Evolutionary conservation across 805 yeast species (phyloP).

Genomic region (Hanseniaspora jakobsenii): DNA sequence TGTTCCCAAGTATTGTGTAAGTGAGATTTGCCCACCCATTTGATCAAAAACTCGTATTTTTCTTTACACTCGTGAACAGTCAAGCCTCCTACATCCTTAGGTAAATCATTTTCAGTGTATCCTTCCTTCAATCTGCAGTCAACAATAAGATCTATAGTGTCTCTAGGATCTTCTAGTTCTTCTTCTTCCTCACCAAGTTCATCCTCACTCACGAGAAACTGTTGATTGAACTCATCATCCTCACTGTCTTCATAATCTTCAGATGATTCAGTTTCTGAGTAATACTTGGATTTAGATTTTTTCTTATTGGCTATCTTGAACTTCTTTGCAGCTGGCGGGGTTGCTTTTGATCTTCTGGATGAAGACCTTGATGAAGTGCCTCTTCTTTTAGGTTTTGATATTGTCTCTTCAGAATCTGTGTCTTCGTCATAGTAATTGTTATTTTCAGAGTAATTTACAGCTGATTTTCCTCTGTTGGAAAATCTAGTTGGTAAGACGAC

Average conservation of each 20-base stretch:
- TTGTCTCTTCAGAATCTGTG: conserved; percentile 31
- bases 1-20: conserved; percentile 91
- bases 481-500: conserved; percentile 50
- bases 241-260: conserved; percentile 22
- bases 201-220: conserved; percentile 17
- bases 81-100: conserved; percentile 22
- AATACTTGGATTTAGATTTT: conserved; percentile 1
- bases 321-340: conserved; percentile 7
- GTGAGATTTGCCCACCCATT: conserved; percentile 83
- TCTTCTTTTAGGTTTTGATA: conserved; percentile 21
- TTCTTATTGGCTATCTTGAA: neutral
- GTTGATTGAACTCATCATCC: conserved; percentile 21
- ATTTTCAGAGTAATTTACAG: conserved; percentile 45
- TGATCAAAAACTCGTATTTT: conserved; percentile 52
- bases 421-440: conserved; percentile 16
- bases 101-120: conserved; percentile 26
- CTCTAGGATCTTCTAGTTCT: conserved; percentile 9
- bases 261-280: conserved; percentile 24
- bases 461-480: conserved; percentile 52
- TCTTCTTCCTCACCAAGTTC: conserved; percentile 23
- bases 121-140: conserved; percentile 19
- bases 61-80: conserved; percentile 42
- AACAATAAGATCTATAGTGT: conserved; percentile 3
- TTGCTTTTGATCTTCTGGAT: neutral
- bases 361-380: conserved; percentile 21